Conservation (phyloP, 108 stramenopile genomes). For the Stephanodiscus minutulus region DNA sequence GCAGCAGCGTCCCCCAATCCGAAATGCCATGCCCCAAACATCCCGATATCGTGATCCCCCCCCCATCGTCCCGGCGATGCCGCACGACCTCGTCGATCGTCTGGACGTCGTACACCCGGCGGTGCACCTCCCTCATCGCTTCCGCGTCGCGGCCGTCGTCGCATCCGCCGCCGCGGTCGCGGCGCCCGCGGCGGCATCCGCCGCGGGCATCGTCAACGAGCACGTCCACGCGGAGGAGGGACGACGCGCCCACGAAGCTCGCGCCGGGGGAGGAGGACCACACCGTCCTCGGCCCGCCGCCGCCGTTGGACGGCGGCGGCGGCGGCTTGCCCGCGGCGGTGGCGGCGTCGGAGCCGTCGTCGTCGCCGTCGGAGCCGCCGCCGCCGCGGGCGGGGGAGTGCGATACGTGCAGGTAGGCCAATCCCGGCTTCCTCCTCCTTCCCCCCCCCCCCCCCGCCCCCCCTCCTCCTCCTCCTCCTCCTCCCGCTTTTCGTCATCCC, state of each 20-base stretch:
- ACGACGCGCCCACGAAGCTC: slow-evolving; percentile 43
- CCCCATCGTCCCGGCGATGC: background rate
- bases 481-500: too few relatives aligned
- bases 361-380: background rate
- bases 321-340: too few relatives aligned
- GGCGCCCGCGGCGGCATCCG: too few relatives aligned
- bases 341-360: background rate
- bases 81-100: slow-evolving; percentile 33
- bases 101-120: slow-evolving; percentile 27
- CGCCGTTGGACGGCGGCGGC: too few relatives aligned
- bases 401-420: slow-evolving; percentile 7
- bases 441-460: too few relatives aligned
- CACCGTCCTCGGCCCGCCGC: too few relatives aligned
- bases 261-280: slow-evolving; percentile 45
- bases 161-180: background rate
- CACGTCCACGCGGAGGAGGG: slow-evolving; percentile 7
- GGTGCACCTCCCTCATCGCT: slow-evolving; percentile 27
- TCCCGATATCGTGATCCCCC: slow-evolving; percentile 22
- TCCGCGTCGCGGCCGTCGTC: background rate
- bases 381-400: background rate
- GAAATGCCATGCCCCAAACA: slow-evolving; percentile 23
- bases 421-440: slow-evolving; percentile 17
- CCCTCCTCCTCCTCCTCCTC: background rate
- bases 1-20: slow-evolving; percentile 11
- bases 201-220: too few relatives aligned